Evolutionary conservation across 2,329 filamentous ascomycete species (phyloP), one percentile per base, ranked within the genome.

Genomic region (Moelleriella libera): DNA sequence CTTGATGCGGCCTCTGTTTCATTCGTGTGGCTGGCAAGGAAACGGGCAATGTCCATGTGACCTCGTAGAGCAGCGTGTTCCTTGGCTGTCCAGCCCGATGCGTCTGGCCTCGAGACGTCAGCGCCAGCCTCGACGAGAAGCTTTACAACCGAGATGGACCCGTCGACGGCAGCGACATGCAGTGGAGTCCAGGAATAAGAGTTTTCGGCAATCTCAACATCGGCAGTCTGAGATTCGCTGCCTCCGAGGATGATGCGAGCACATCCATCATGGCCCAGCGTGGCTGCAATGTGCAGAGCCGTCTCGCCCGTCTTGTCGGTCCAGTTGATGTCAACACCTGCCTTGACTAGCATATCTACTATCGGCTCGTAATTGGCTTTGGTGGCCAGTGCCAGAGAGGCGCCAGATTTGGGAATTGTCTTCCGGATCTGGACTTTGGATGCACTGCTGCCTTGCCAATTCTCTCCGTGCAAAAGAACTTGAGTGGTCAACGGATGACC

Each of bases 121-220:
- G 88, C 87, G 1, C 87, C 87, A 28, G 84, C 83, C 45, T 83
- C 76, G 41, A 94, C 76, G 5, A 98, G 72, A 29, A 92, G 70
- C 58, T 88, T 75, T 1, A 85, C 85, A 41, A 95, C 78, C 0
- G 74, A 66, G 9, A 88, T 64, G 53, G 88, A 83, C 0, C 90
- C 90, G 58, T 98, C 89, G 2, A 97, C 90, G 47, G 85, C 86
- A 8, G 90, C 87, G 53, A 95, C 84, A 59, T 95, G 92, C 10
- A 98, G 70, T n/a, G 92, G 87, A 1, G 92, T 96, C 90, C 92
- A 98, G 3, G 83, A 80, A 59, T 94, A 97, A 0, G 84, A 83
- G 47, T 83, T 85, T 60, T 98, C 92, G 0, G 76, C 68, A 37
- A 94, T 68, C 56, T 95, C 84, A 1, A 88, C 68, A 51, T 96